Conservation (phyloP, 2,329 filamentous ascomycete species). For the Trichoderma koningii region DNA sequence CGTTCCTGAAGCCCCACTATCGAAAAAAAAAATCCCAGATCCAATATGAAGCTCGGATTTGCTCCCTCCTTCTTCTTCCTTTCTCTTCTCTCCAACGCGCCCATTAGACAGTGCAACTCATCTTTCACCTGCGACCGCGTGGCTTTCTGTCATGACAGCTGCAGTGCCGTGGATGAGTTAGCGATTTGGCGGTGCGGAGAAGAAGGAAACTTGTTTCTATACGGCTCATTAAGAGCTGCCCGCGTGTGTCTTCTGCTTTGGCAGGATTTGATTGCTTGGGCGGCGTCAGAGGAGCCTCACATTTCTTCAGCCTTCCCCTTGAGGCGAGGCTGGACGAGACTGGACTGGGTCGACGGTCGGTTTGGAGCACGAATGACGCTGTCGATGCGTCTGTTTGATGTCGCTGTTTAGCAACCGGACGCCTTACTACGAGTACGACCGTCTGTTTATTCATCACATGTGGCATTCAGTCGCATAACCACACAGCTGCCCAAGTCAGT, state of each 20-base stretch:
- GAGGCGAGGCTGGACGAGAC: neutral
- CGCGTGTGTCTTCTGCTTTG: slow-evolving; percentile 48
- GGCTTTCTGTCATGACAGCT: slow-evolving; percentile 68
- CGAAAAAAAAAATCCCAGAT: slow-evolving; percentile 13
- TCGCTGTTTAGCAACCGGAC: neutral
- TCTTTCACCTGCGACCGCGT: slow-evolving; percentile 59
- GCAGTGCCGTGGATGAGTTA: slow-evolving; percentile 63
- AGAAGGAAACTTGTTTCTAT: slow-evolving; percentile 40
- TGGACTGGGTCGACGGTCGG: too few relatives aligned
- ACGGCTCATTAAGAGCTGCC: slow-evolving; percentile 61
- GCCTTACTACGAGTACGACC: neutral
- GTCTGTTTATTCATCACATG: neutral
- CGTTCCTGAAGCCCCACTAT: slow-evolving; percentile 8
- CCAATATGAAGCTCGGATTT: neutral
- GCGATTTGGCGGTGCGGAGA: slow-evolving; percentile 63
- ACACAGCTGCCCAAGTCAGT: neutral
- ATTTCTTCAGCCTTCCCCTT: slow-evolving; percentile 31
- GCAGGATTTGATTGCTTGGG: slow-evolving; percentile 38
- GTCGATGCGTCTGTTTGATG: neutral
- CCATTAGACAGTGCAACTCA: slow-evolving; percentile 87
- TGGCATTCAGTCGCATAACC: neutral
- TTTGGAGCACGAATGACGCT: neutral
- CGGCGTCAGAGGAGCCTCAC: slow-evolving; percentile 49
- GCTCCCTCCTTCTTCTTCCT: slow-evolving; percentile 42
- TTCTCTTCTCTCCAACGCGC: slow-evolving; percentile 62